phyloP scores from a whole-genome alignment of 305 asterid species.

The Nicotiana rustica region DNA sequence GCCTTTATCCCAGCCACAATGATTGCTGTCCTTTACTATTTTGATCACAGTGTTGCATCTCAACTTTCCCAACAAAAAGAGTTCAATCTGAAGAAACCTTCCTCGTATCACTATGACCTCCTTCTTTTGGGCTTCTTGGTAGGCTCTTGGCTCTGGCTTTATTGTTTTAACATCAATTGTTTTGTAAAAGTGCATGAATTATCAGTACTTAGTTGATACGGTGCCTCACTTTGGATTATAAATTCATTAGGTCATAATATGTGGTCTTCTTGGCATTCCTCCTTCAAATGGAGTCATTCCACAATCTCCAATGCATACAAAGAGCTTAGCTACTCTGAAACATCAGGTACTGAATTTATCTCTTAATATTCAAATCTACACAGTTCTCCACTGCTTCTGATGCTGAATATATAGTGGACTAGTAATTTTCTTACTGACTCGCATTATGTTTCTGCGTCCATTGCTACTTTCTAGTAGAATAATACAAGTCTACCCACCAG shows the following conservation, averaged over 20 bases:
- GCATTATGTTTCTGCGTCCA: neutral
- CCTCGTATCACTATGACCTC: conserved; percentile 95
- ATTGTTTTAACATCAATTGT: neutral
- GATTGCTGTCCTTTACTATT: conserved; percentile 98
- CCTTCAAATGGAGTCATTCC: conserved; percentile 99
- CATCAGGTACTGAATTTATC: conserved; percentile 71
- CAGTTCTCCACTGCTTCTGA: conserved; percentile 9
- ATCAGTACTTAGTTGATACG: neutral
- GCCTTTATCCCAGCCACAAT: conserved; percentile 96
- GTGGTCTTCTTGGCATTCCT: conserved; percentile 97
- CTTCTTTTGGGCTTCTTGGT: conserved; percentile 94
- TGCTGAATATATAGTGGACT: neutral
- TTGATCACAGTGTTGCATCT: conserved; percentile 97
- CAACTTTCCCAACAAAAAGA: conserved; percentile 95
- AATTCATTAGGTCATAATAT: conserved; percentile 69
- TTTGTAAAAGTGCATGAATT: neutral
- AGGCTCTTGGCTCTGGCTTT: conserved; percentile 31
- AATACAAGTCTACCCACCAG: conserved; percentile 8
- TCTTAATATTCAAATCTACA: neutral
- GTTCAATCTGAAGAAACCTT: conserved; percentile 91
- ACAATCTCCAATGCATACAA: conserved; percentile 98
- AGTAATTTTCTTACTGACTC: neutral
- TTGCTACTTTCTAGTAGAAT: neutral
- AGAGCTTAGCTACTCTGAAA: conserved; percentile 92
- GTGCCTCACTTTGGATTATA: conserved; percentile 28